Conservation (phyloP, 1,139 yeast species). For the Trichomonascaceae sp. region DNA sequence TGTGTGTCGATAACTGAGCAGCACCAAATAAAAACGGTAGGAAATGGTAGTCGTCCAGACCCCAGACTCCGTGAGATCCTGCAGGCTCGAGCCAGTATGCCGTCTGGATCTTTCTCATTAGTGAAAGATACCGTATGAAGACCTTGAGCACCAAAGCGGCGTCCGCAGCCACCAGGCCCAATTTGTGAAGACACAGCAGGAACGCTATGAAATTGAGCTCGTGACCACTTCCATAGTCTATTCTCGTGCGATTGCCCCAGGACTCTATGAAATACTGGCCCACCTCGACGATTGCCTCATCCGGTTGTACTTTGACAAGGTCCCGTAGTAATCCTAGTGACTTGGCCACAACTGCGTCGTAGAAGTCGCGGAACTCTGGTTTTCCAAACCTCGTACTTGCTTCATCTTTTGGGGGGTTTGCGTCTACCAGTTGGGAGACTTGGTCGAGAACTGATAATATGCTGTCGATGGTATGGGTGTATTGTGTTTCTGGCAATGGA, state of each 20-base stretch:
- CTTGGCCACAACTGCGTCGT: constrained; percentile 43
- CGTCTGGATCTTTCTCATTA: constrained; percentile 29
- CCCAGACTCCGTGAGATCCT: constrained; percentile 94
- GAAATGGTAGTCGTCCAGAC: constrained; percentile 92
- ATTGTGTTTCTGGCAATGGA: constrained; percentile 7
- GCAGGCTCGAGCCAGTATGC: constrained; percentile 91
- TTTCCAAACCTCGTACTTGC: constrained; percentile 82
- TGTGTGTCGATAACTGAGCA: constrained; percentile 68
- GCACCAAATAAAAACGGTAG: constrained; percentile 83
- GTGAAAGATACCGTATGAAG: constrained; percentile 44
- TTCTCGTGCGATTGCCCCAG: constrained; percentile 61
- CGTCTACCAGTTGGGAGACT: constrained; percentile 34
- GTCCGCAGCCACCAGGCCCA: constrained; percentile 29
- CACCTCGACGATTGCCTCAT: constrained; percentile 6
- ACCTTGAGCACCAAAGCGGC: constrained; percentile 46
- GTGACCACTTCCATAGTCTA: constrained; percentile 96
- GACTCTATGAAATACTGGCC: background rate
- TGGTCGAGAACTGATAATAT: constrained; percentile 33
- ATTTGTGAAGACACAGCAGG: constrained; percentile 40
- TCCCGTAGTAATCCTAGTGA: constrained; percentile 12
- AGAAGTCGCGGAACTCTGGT: constrained; percentile 72
- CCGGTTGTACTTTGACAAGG: background rate
- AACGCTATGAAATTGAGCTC: constrained; percentile 77
- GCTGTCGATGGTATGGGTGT: constrained; percentile 19
- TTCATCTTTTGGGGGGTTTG: constrained; percentile 61